phyloP scores from a whole-genome alignment of 345 rosid genomes.

The Euphorbia tirucalli region DNA sequence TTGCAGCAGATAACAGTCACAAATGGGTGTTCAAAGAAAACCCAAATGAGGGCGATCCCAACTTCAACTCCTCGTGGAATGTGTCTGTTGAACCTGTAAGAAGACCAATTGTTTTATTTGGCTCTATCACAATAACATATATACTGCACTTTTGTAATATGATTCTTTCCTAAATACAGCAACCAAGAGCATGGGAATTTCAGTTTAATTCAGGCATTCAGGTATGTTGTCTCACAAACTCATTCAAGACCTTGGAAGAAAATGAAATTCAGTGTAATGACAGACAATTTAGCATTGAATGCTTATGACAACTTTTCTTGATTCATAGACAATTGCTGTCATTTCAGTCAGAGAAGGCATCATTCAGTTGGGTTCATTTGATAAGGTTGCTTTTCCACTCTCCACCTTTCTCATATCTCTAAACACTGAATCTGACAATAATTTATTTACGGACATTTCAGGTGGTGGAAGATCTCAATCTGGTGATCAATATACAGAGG shows the following conservation, averaged over 20 bases:
- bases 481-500: conserved; percentile 64
- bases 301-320: conserved; percentile 11
- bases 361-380: conserved; percentile 67
- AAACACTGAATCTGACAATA: not conserved
- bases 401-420: not conserved
- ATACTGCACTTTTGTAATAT: conserved; percentile 1
- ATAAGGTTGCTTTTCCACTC: conserved; percentile 39
- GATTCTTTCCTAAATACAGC: conserved; percentile 31
- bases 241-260: not conserved
- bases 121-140: not conserved
- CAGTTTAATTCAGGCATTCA: conserved; percentile 73
- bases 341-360: conserved; percentile 74
- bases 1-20: conserved; percentile 75
- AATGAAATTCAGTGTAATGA: not conserved
- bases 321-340: conserved; percentile 63
- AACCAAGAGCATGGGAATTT: conserved; percentile 68
- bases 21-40: conserved; percentile 60
- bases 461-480: conserved; percentile 58
- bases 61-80: conserved; percentile 50
- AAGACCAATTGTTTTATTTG: not conserved
- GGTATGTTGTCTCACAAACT: conserved; percentile 32
- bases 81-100: conserved; percentile 61
- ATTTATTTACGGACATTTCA: conserved; percentile 16
- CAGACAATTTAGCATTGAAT: not conserved
- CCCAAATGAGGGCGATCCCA: conserved; percentile 43